Conservation (phyloP, 2,329 filamentous ascomycete species). For the Aspergillus sp. region DNA sequence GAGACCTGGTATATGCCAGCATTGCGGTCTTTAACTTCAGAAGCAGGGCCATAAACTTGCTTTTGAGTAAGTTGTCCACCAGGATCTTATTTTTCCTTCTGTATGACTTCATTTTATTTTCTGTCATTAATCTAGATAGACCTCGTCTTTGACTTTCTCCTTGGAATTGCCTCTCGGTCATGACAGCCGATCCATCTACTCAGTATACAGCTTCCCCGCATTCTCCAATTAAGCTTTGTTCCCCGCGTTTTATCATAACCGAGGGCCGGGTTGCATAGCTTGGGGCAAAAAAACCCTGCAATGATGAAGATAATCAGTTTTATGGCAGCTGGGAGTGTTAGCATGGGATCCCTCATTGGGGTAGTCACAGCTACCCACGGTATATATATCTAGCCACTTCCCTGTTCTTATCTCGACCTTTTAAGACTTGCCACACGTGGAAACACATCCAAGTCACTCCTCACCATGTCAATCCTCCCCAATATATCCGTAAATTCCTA, state of each 20-base stretch:
- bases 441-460: neutral
- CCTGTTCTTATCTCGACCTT: neutral
- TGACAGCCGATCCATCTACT: too few species aligned
- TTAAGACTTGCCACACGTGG: neutral
- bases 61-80: constrained; percentile 9
- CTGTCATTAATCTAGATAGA: neutral
- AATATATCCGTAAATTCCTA: constrained; percentile 23
- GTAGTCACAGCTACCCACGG: too few species aligned
- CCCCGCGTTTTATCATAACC: neutral
- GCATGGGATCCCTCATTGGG: too few species aligned
- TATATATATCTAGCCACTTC: neutral
- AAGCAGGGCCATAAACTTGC: neutral
- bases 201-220: neutral
- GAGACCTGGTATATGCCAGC: constrained; percentile 3
- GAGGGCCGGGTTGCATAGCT: neutral
- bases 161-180: too few species aligned
- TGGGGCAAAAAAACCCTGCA: neutral
- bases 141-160: neutral
- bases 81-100: neutral
- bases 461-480: neutral
- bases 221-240: neutral
- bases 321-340: too few species aligned
- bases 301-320: neutral
- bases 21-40: constrained; percentile 3
- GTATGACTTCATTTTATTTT: neutral